Evolutionary conservation across 108 stramenopile genomes (phyloP).

Genomic region (Heterococcus sp.): DNA sequence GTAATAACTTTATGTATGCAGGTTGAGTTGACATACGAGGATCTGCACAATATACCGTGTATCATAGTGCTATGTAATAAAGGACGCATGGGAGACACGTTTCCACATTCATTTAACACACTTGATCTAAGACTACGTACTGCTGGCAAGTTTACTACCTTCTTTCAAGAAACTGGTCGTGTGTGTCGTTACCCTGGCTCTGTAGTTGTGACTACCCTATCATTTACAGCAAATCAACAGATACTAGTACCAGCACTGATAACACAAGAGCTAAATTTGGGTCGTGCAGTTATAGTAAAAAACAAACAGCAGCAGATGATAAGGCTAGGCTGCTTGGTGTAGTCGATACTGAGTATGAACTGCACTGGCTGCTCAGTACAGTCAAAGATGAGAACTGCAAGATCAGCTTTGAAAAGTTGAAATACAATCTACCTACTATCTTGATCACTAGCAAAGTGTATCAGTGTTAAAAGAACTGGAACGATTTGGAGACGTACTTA

Average conservation of each 20-base stretch:
- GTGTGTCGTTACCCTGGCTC: constrained; percentile 7
- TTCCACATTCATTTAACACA: constrained; percentile 7
- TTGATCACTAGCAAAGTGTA: not conserved
- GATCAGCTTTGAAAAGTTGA: not conserved
- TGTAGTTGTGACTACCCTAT: too few relatives aligned
- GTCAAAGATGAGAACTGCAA: not conserved
- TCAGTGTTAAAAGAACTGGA: too few relatives aligned
- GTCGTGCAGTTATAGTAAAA: too few relatives aligned
- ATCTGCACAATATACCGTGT: constrained; percentile 13
- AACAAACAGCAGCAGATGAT: not conserved
- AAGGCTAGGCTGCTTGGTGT: too few relatives aligned
- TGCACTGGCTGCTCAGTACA: not conserved
- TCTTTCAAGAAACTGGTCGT: constrained; percentile 20
- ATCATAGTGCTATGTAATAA: constrained; percentile 19
- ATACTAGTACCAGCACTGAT: too few relatives aligned
- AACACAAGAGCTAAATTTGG: too few relatives aligned
- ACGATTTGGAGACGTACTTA: too few relatives aligned
- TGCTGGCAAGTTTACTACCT: not conserved
- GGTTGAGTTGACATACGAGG: not conserved
- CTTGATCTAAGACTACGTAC: constrained; percentile 11
- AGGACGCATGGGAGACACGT: constrained; percentile 23
- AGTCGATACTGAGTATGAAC: not conserved
- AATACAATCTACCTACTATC: not conserved
- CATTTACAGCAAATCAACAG: too few relatives aligned
- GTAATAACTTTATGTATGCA: too few relatives aligned